A percentile compares a stretch with the other conserved stretches of the same genome.
phyloP scores from a whole-genome alignment of 768 basidiomycete genomes.

The Phylloporus sp. region DNA sequence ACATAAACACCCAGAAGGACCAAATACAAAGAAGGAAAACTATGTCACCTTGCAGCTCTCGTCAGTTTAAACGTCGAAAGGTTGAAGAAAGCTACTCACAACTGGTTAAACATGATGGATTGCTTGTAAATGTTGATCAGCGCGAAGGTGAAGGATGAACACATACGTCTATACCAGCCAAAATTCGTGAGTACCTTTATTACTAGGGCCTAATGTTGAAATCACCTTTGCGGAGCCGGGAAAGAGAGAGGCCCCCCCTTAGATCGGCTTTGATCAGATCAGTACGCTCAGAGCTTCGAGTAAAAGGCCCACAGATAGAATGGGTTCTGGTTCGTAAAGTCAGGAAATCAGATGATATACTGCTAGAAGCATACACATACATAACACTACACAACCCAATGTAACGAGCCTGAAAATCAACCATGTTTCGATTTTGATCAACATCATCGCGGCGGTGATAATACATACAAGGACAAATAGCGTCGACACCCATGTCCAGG shows the following conservation, averaged over 20 bases:
- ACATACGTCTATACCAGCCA: background rate
- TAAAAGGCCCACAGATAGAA: background rate
- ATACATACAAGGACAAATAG: background rate
- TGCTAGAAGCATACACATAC: background rate
- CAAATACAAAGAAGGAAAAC: background rate
- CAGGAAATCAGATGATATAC: background rate
- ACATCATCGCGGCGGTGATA: background rate
- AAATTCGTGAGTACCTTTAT: background rate
- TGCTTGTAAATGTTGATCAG: background rate
- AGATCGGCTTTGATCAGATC: background rate
- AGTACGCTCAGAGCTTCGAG: too few relatives aligned
- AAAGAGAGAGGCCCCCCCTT: background rate
- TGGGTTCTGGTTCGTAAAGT: background rate
- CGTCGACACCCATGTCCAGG: background rate
- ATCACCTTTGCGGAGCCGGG: background rate
- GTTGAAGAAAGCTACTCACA: background rate
- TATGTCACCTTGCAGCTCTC: background rate
- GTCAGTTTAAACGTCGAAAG: background rate
- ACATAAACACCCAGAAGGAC: background rate
- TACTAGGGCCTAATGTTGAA: background rate
- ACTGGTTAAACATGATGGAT: background rate
- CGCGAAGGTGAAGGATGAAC: background rate
- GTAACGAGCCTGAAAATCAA: background rate
- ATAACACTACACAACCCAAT: background rate
- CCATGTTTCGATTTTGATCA: background rate